phyloP scores from a whole-genome alignment of 805 yeast genomes.

The Kregervanrija fluxuum region DNA sequence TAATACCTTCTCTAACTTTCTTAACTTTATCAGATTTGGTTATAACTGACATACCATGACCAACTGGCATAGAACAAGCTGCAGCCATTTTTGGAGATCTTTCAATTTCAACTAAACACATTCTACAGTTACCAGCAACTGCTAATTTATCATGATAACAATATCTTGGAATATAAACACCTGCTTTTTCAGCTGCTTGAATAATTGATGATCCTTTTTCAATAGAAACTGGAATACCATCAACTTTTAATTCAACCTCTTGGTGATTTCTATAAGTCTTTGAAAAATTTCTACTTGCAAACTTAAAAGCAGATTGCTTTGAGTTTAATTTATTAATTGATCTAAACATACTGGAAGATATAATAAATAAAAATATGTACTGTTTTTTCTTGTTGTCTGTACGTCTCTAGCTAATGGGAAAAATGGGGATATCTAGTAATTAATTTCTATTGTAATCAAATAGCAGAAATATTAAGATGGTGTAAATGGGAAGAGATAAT shows the following conservation, averaged over 20 bases:
- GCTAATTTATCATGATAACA: conserved; percentile 90
- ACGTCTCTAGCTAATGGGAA: neutral
- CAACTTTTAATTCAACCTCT: conserved; percentile 39
- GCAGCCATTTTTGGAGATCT: conserved; percentile 86
- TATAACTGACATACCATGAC: conserved; percentile 79
- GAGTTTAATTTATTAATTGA: conserved; percentile 8
- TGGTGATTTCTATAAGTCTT: conserved; percentile 6
- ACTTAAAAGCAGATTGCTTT: conserved; percentile 1
- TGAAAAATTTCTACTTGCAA: conserved; percentile 9
- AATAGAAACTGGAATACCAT: conserved; percentile 67
- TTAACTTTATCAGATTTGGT: conserved; percentile 72
- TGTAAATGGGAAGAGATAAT: too few relatives aligned
- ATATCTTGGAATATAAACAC: conserved; percentile 80
- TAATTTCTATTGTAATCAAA: neutral
- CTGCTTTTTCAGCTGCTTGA: conserved; percentile 90
- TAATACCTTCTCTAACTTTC: conserved; percentile 83
- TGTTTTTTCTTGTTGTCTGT: neutral
- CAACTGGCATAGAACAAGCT: conserved; percentile 89
- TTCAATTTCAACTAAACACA: conserved; percentile 88
- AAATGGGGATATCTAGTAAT: neutral
- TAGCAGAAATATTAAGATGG: too few relatives aligned
- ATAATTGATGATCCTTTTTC: conserved; percentile 85
- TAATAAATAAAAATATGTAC: neutral
- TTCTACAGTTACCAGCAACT: conserved; percentile 88
- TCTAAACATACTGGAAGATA: conserved; percentile 10